Conservation (phyloP, 1,139 yeast species). For the Chernovozyma sophiae-reginae region DNA sequence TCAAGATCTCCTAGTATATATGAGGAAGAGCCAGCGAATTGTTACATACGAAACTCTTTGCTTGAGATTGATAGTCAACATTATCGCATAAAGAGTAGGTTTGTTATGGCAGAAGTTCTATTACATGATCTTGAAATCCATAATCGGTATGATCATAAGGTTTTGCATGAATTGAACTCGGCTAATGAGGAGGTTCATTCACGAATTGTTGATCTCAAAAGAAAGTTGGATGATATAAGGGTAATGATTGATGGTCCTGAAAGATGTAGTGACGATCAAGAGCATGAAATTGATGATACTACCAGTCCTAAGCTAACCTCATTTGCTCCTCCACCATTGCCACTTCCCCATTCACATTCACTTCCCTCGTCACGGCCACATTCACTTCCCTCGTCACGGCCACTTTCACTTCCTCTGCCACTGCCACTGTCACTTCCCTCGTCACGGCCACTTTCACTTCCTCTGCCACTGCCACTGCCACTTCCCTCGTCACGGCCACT, state of each 20-base stretch:
- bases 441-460: too few species aligned
- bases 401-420: too few species aligned
- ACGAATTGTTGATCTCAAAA: neutral
- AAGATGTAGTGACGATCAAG: too few species aligned
- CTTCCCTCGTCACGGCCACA: too few species aligned
- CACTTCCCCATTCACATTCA: too few species aligned
- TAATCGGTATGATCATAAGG: slow-evolving; percentile 1
- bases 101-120: slow-evolving; percentile 2
- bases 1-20: slow-evolving; percentile 6
- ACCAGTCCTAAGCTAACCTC: too few species aligned
- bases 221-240: neutral
- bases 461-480: too few species aligned
- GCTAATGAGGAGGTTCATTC: neutral
- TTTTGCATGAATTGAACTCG: neutral
- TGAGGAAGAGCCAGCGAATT: slow-evolving; percentile 5
- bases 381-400: too few species aligned
- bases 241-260: neutral
- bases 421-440: too few species aligned
- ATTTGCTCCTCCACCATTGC: too few species aligned
- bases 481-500: too few species aligned
- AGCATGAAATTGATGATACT: too few species aligned
- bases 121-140: slow-evolving; percentile 3
- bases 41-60: slow-evolving; percentile 4
- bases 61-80: slow-evolving; percentile 6
- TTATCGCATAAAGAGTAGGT: slow-evolving; percentile 2